phyloP scores from a whole-genome alignment of 2,329 filamentous ascomycete species.

The Rhexocercosporidium sp. region DNA sequence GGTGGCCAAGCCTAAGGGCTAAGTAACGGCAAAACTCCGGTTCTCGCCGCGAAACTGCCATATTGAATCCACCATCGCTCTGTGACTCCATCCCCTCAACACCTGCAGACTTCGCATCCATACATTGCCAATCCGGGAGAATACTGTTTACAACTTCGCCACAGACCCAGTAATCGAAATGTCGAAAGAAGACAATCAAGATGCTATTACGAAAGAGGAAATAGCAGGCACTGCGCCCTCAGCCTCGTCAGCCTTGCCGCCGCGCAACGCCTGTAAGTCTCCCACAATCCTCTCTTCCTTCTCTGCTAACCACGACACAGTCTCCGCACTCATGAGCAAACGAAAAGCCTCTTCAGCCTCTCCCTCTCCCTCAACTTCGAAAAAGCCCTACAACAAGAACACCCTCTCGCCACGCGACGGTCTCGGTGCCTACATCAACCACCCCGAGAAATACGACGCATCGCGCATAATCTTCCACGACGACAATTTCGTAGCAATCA shows the following conservation, averaged over 20 bases:
- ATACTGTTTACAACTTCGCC: neutral
- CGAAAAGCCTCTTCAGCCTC: conserved; percentile 31
- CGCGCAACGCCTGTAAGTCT: conserved; percentile 52
- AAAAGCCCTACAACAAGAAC: conserved; percentile 23
- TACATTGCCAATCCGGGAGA: neutral
- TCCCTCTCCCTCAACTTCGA: conserved; percentile 12
- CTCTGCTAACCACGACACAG: conserved; percentile 37
- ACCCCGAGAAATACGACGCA: conserved; percentile 64
- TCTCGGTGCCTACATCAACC: conserved; percentile 68
- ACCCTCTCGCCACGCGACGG: conserved; percentile 58
- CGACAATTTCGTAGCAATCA: conserved; percentile 75
- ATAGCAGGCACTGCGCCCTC: conserved; percentile 44
- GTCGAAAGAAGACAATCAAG: conserved; percentile 35
- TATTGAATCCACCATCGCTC: no score
- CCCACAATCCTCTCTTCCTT: neutral
- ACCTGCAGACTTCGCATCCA: neutral
- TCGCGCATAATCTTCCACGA: conserved; percentile 68
- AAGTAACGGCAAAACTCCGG: no score
- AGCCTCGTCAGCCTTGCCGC: conserved; percentile 34
- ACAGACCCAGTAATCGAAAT: conserved; percentile 1
- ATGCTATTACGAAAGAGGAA: conserved; percentile 51
- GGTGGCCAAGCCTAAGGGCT: no score
- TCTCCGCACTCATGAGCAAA: conserved; percentile 57
- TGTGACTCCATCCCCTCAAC: no score
- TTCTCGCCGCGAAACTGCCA: no score